Conservation (phyloP, 805 yeast species). For the Lipomyces orientalis region DNA sequence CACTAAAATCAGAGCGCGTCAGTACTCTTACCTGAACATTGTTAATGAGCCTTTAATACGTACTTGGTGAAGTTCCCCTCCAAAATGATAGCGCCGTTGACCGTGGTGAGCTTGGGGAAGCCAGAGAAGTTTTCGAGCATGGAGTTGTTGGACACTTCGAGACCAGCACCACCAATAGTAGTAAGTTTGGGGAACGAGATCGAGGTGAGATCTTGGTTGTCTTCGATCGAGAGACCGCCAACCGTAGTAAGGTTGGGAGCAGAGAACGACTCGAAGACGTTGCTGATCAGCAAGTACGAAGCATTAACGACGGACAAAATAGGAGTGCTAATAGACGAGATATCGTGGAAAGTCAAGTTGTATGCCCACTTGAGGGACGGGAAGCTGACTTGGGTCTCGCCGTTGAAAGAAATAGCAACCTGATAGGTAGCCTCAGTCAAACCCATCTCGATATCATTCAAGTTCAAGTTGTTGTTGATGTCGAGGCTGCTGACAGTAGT, state of each 20-base stretch:
- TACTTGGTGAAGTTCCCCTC: conserved; percentile 74
- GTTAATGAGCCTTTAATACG: background rate
- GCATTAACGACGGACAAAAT: conserved; percentile 75
- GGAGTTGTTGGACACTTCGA: conserved; percentile 85
- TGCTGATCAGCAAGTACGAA: conserved; percentile 79
- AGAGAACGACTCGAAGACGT: conserved; percentile 54
- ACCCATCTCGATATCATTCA: conserved; percentile 66
- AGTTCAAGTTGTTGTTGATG: conserved; percentile 88
- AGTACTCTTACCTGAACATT: background rate
- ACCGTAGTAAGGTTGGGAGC: conserved; percentile 59
- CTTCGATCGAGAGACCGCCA: conserved; percentile 78
- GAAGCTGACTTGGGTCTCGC: conserved; percentile 64
- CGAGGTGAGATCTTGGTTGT: conserved; percentile 74
- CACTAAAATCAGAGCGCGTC: conserved; percentile 42
- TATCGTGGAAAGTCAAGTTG: conserved; percentile 84
- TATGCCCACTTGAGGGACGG: conserved; percentile 77
- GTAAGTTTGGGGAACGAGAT: conserved; percentile 73
- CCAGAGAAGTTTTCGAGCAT: conserved; percentile 67
- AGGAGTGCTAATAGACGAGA: conserved; percentile 71
- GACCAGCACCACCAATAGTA: conserved; percentile 84
- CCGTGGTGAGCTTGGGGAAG: conserved; percentile 71
- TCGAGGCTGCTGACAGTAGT: conserved; percentile 50
- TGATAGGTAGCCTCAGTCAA: conserved; percentile 74
- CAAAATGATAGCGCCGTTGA: conserved; percentile 88
- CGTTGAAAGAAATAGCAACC: conserved; percentile 83